Conservation (phyloP, 352 stramenopile genomes). For the Globisporangium camurandrum region DNA sequence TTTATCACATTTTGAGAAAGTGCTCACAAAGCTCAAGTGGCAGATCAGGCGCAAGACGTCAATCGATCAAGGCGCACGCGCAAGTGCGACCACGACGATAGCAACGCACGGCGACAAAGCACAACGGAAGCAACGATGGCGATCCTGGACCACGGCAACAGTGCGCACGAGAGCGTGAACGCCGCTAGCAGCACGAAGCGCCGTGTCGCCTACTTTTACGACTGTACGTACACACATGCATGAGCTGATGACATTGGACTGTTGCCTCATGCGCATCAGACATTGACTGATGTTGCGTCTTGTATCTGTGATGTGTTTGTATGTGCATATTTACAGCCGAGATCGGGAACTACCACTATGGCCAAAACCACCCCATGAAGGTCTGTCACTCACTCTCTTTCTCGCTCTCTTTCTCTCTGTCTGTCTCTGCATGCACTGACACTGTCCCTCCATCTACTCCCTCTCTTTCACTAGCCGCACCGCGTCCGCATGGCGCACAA, state of each 20-base stretch:
- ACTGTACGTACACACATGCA: constrained; percentile 38
- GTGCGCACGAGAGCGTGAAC: constrained; percentile 5
- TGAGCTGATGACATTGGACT: too few relatives aligned
- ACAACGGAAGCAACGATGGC: constrained; percentile 7
- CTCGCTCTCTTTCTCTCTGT: too few relatives aligned
- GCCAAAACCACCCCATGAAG: constrained; percentile 90
- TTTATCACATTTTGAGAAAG: too few relatives aligned
- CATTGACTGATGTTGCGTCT: neutral
- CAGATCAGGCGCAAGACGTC: too few relatives aligned
- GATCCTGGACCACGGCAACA: constrained; percentile 11
- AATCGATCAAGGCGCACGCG: too few relatives aligned
- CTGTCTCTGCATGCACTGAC: neutral
- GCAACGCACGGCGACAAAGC: neutral
- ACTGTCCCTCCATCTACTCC: neutral
- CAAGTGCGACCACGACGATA: neutral
- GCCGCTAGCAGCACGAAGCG: constrained; percentile 43
- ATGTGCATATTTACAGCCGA: constrained; percentile 59
- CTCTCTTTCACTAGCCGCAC: constrained; percentile 75
- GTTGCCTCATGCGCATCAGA: too few relatives aligned
- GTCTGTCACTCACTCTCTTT: constrained; percentile 16
- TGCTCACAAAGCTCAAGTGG: too few relatives aligned
- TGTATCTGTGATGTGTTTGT: neutral
- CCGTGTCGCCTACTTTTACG: constrained; percentile 87
- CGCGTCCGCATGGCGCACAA: constrained; percentile 99
- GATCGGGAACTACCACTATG: constrained; percentile 99